phyloP scores from a whole-genome alignment of 805 yeast genomes.

The Yarrowia sp. region DNA sequence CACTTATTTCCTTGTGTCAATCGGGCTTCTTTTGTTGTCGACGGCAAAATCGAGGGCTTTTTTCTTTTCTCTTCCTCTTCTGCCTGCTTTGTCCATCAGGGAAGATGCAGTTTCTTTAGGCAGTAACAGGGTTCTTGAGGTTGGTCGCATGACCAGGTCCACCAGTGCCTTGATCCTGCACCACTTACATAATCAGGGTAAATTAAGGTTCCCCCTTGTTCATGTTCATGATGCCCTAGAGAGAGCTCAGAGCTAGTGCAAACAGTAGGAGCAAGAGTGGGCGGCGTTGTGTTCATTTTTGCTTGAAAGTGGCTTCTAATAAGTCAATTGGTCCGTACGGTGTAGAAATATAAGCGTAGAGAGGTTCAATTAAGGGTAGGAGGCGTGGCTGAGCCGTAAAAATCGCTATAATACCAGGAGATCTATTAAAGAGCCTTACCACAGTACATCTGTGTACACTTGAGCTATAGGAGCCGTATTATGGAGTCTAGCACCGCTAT shows the following conservation, averaged over 20 bases:
- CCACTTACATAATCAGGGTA: conserved; percentile 17
- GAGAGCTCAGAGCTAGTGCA: not conserved
- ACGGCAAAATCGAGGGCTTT: no score
- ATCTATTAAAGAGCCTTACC: no score
- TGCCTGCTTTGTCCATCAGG: not conserved
- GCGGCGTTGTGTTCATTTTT: no score
- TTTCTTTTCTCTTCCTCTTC: not conserved
- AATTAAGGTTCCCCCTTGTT: conserved; percentile 1
- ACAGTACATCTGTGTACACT: no score
- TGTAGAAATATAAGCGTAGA: no score
- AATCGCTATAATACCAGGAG: no score
- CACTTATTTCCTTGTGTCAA: not conserved
- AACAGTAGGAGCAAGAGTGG: not conserved
- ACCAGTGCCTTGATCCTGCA: conserved; percentile 23
- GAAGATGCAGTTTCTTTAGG: not conserved
- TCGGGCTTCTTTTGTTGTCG: not conserved
- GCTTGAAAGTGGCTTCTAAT: no score
- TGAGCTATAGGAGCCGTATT: no score
- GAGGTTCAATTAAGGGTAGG: no score
- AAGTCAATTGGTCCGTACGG: not conserved
- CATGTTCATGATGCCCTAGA: not conserved
- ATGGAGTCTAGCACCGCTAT: no score
- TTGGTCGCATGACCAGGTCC: not conserved
- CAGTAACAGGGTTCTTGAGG: not conserved
- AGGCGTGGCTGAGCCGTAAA: no score